Evolutionary conservation across 2,329 filamentous ascomycete species (phyloP).

Genomic region (Monosporascus sp.): DNA sequence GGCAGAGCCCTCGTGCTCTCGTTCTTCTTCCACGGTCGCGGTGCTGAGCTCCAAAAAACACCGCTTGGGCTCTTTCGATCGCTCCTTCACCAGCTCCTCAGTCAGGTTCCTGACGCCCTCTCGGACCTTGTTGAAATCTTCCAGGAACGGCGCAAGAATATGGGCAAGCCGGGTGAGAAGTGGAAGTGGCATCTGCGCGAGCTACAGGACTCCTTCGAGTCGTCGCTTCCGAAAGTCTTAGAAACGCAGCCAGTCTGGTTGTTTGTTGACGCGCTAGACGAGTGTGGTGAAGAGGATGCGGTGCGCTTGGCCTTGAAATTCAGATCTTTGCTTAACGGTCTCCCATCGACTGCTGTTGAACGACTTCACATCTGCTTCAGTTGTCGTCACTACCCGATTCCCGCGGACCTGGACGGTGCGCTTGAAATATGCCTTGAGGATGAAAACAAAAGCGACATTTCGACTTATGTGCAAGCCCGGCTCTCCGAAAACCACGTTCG

Average conservation of each 20-base stretch:
- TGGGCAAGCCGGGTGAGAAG: too few relatives aligned
- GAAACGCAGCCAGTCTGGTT: slow-evolving; percentile 4
- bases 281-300: slow-evolving; percentile 34
- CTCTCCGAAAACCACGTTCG: slow-evolving; percentile 1
- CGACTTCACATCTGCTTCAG: background rate
- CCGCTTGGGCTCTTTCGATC: slow-evolving; percentile 46
- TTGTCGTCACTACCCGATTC: too few relatives aligned
- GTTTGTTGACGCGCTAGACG: slow-evolving; percentile 38
- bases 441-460: slow-evolving; percentile 12
- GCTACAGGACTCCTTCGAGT: slow-evolving; percentile 29
- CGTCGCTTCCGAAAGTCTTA: background rate
- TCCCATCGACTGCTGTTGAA: slow-evolving; percentile 32
- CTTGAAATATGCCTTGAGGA: too few relatives aligned
- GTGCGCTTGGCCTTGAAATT: too few relatives aligned
- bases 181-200: slow-evolving; percentile 16
- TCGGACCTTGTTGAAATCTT: too few relatives aligned
- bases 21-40: slow-evolving; percentile 48
- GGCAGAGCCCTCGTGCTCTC: slow-evolving; percentile 24
- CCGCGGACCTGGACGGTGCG: too few relatives aligned
- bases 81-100: slow-evolving; percentile 41
- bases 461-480: slow-evolving; percentile 20
- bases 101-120: background rate
- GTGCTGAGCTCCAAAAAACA: slow-evolving; percentile 38
- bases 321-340: slow-evolving; percentile 34
- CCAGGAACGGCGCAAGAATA: too few relatives aligned